Base-by-base conservation (phyloP, 2,329 filamentous ascomycete genomes). In the Alternaria atra region DNA sequence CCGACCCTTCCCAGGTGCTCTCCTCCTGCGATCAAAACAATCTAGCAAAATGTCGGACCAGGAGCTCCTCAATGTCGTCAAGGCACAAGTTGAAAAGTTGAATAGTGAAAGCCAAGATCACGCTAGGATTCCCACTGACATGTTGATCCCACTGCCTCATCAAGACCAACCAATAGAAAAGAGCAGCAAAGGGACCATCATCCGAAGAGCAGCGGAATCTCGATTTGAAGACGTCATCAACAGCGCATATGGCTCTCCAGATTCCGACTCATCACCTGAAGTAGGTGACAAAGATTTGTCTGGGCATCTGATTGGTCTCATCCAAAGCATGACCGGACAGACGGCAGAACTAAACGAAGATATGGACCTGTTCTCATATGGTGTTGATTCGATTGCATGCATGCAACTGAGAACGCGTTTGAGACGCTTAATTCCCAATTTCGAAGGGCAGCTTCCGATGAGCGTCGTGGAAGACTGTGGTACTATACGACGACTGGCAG, bases 151-250 rank as follows among this genome's bases (percentile, higher is more conserved):
- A 0, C 75, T 87, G 42, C 69, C 78, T 0, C 60, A 77, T 7
- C 63, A 70, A 8, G 66, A 71, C 0, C 64, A 75, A 0, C 69
- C 73, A 13, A 75, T 89, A 0, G 81, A 84, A 58, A 89, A 87
- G 73, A 90, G 85, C 61, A 90, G 86, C 63, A 90, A 90, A 72
- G 88, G 88, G 0, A 88, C 86, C 0, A 77, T 87, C 1, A 74
- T 90, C 15, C 79, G 87, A 25, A 77, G 75, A 12, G 79, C 80
- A 47, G 86, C 84, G 0, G 85, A 88, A 58, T 78, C 82, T 43
- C 76, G 76, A 7, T 89, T 85, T 65, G 70, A 74, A 2, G 57
- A 76, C 0, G 60, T 78, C 1, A 88, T 89, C 23, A 76, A 83
- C 8, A 50, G 64, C 1, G 80, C 82, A 0, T 89, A 88, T 40